Evolutionary conservation across 768 basidiomycete species (phyloP), one percentile per base, ranked within the genome.

Genomic region (Rhodotorula taiwanensis): DNA sequence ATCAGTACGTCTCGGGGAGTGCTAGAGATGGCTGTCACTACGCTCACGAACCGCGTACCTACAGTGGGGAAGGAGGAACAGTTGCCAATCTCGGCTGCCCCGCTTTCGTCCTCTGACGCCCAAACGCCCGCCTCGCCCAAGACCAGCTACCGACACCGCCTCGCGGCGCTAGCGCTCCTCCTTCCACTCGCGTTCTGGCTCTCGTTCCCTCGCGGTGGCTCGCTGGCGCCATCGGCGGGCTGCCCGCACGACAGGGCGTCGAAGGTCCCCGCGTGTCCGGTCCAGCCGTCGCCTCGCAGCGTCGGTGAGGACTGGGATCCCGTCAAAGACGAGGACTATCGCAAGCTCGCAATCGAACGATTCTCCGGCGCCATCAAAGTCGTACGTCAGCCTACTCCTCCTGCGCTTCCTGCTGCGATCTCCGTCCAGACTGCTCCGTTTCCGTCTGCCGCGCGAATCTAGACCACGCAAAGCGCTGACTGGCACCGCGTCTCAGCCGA

Each of bases 401-500:
- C 50, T 4, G 18, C 45, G 27, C 18, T 27, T 27, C 30, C 34
- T 53, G 20, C 21, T 18, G 34, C 51, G 51, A 31, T 21, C 43
- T 34, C 47, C 8, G n/a, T 16, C 30, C 48, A n/a, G n/a, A n/a
- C n/a, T n/a, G n/a, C n/a, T n/a, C n/a, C n/a, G n/a, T n/a, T n/a
- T n/a, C n/a, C n/a, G n/a, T n/a, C n/a, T n/a, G n/a, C n/a, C n/a
- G n/a, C n/a, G n/a, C n/a, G n/a, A n/a, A n/a, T n/a, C n/a, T n/a
- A n/a, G n/a, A n/a, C n/a, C 33, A 10, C 49, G 30, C 14, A 1
- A n/a, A n/a, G n/a, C n/a, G n/a, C n/a, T n/a, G n/a, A n/a, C n/a
- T n/a, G n/a, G n/a, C n/a, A n/a, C n/a, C n/a, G n/a, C n/a, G 9
- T 30, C 30, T 16, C 49, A 68, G 67, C 63, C 51, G 16, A 71